Conservation (phyloP, 1,284 basidiomycete species). For the Thecaphora thlaspeos region DNA sequence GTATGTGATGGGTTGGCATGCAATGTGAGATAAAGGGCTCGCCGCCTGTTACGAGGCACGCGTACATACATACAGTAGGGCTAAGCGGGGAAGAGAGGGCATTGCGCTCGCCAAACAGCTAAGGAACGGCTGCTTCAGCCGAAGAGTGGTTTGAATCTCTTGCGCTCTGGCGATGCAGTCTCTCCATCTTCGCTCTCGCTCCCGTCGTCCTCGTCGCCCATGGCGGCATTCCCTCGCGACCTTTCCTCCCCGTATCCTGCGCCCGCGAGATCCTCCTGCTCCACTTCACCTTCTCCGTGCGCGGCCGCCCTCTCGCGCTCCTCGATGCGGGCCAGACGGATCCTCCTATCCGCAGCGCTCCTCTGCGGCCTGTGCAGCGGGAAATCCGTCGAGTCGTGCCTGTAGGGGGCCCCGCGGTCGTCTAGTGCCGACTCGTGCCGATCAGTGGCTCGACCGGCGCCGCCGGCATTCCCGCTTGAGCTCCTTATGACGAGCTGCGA, state of each 20-base stretch:
- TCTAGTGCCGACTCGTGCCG: not conserved
- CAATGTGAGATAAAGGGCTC: too few species aligned
- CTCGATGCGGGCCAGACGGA: not conserved
- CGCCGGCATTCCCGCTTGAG: not conserved
- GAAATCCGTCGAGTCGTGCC: not conserved
- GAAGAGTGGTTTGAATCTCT: not conserved
- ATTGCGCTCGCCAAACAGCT: too few species aligned
- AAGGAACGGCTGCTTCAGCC: too few species aligned
- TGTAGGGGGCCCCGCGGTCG: too few species aligned
- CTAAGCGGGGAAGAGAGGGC: too few species aligned
- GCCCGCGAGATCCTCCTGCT: too few species aligned
- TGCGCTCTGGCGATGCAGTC: not conserved
- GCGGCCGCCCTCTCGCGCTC: not conserved
- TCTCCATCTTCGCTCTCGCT: not conserved
- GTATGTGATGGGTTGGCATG: too few species aligned
- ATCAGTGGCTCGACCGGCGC: too few species aligned
- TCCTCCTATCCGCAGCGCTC: not conserved
- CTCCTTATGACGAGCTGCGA: not conserved
- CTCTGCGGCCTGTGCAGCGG: not conserved
- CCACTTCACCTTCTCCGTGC: too few species aligned
- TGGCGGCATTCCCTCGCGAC: not conserved
- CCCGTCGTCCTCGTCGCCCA: not conserved
- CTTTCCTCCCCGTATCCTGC: not conserved
- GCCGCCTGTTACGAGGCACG: too few species aligned
- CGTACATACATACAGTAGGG: too few species aligned